These are phyloP conservation scores for Dentipellis sp. DNA, from an alignment of 768 basidiomycete genomes.

Conservation along the genomic window DNA sequence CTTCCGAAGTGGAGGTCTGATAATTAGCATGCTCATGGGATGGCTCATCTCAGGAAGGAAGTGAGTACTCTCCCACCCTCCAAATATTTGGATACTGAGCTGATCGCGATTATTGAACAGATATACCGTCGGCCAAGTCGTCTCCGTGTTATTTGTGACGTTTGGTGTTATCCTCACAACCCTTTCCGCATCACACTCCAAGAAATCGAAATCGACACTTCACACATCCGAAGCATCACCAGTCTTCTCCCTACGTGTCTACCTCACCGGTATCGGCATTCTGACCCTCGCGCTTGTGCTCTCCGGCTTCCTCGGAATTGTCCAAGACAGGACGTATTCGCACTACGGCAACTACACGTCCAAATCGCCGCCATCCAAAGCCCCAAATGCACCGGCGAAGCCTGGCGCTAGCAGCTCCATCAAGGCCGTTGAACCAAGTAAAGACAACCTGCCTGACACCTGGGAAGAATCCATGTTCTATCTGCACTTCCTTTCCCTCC, in stretches of 20 bases:
- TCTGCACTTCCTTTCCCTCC: constrained; percentile 71
- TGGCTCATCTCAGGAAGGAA: constrained; percentile 56
- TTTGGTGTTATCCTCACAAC: constrained; percentile 75
- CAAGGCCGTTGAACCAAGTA: too few species aligned
- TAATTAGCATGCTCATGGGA: constrained; percentile 77
- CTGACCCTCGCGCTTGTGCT: constrained; percentile 71
- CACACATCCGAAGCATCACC: constrained; percentile 3
- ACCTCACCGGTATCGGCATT: constrained; percentile 64
- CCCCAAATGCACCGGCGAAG: not conserved
- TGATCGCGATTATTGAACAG: constrained; percentile 23
- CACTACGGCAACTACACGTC: constrained; percentile 27
- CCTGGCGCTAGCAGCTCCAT: constrained; percentile 7
- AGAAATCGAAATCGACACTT: not conserved
- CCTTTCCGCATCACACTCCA: constrained; percentile 49
- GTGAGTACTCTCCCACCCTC: constrained; percentile 27
- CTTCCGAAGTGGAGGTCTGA: constrained; percentile 81
- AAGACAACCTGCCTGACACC: constrained; percentile 1
- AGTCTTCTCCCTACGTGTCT: constrained; percentile 28
- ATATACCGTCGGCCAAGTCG: constrained; percentile 54
- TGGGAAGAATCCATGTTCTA: constrained; percentile 96
- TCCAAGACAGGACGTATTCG: constrained; percentile 73
- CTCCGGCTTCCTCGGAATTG: constrained; percentile 72
- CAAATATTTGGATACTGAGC: constrained; percentile 1
- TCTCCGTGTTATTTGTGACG: constrained; percentile 76
- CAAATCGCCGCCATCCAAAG: not conserved